These are phyloP conservation scores for Fusarium coffeatum DNA, from an alignment of 2,329 filamentous ascomycete species.

Conservation along the genomic window DNA sequence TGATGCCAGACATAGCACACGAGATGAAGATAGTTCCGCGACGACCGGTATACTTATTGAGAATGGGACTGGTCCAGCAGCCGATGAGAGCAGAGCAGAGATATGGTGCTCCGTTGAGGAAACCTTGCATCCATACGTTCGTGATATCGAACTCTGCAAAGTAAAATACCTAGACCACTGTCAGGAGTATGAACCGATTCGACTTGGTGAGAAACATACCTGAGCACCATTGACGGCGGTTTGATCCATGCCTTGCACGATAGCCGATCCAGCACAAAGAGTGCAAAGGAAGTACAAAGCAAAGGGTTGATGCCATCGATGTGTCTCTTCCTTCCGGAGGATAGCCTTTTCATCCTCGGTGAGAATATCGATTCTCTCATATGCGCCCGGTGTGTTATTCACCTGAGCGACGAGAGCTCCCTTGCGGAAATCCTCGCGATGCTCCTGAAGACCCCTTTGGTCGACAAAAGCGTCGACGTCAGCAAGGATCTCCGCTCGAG, in stretches of 20 bases:
- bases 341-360: constrained; percentile 47
- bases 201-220: no score
- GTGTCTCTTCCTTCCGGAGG: constrained; percentile 46
- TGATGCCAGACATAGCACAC: constrained; percentile 64
- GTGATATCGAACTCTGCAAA: constrained; percentile 49
- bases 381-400: constrained; percentile 50
- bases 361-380: constrained; percentile 46
- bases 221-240: constrained; percentile 74
- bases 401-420: constrained; percentile 64
- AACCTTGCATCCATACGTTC: constrained; percentile 61
- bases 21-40: constrained; percentile 74
- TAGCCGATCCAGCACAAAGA: constrained; percentile 58
- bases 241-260: constrained; percentile 75
- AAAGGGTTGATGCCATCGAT: constrained; percentile 51
- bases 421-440: constrained; percentile 60
- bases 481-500: constrained; percentile 45
- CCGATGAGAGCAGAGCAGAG: constrained; percentile 60
- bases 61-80: constrained; percentile 53
- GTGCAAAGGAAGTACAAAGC: constrained; percentile 52
- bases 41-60: constrained; percentile 72
- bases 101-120: constrained; percentile 67
- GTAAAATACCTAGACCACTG: constrained; percentile 49
- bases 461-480: constrained; percentile 55
- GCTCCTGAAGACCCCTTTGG: constrained; percentile 49
- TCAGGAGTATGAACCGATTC: no score